Conservation (phyloP, 2,329 filamentous ascomycete species). For the Aspergillus sp. region DNA sequence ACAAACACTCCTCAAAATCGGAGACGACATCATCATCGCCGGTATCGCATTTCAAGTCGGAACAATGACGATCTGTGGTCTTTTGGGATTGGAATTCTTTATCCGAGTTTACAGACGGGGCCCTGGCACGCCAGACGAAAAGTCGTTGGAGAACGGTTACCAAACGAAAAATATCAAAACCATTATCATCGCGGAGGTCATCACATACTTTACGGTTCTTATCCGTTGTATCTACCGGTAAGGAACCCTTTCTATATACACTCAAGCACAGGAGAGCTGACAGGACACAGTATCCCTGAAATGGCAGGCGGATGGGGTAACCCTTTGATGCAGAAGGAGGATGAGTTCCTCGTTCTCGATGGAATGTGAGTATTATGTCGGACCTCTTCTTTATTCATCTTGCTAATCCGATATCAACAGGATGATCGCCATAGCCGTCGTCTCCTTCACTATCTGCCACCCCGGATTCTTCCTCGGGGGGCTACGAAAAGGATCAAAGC, state of each 20-base stretch:
- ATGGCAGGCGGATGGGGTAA: slow-evolving; percentile 49
- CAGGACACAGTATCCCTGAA: slow-evolving; percentile 38
- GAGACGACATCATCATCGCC: slow-evolving; percentile 54
- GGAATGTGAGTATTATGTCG: slow-evolving; percentile 37
- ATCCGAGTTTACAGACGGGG: slow-evolving; percentile 26
- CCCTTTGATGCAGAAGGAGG: slow-evolving; percentile 42
- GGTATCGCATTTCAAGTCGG: slow-evolving; percentile 56
- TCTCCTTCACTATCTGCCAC: slow-evolving; percentile 40
- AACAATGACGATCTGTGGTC: slow-evolving; percentile 38
- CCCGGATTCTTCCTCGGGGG: slow-evolving; percentile 42
- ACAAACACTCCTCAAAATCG: slow-evolving; percentile 37
- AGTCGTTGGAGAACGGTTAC: slow-evolving; percentile 18
- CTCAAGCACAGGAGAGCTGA: background rate
- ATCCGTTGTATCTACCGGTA: slow-evolving; percentile 43
- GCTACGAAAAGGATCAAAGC: slow-evolving; percentile 21
- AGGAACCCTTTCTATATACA: slow-evolving; percentile 1
- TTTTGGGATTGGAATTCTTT: slow-evolving; percentile 42
- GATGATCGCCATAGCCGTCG: slow-evolving; percentile 42
- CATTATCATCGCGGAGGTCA: slow-evolving; percentile 22
- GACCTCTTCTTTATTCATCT: background rate
- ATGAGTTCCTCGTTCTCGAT: slow-evolving; percentile 45
- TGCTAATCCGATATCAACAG: slow-evolving; percentile 17
- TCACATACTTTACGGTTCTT: slow-evolving; percentile 37
- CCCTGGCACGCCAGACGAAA: slow-evolving; percentile 20
- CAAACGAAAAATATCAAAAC: slow-evolving; percentile 17